Evolutionary conservation across 176 grass and related monocot genomes (phyloP), one percentile per base, ranked within the genome.

Genomic region (Dactylis glomerata): DNA sequence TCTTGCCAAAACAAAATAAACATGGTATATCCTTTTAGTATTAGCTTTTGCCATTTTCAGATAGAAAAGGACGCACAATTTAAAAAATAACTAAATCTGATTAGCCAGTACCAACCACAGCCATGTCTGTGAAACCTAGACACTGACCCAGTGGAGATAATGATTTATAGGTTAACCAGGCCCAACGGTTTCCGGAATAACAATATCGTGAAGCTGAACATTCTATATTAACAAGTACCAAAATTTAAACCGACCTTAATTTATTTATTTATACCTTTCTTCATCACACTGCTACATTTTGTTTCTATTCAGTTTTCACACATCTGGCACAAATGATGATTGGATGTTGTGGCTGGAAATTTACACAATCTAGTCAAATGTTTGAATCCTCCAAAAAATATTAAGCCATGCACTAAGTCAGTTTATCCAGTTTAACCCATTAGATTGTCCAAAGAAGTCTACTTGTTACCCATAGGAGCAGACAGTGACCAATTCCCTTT

Each of bases 291-390:
- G 47, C 55, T 80, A 45, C 28, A 70, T 13, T 37, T 10, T 0
- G 1, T 46, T 68, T 58, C 4, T 15, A 58, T 78, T 78, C 11
- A 49, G 42, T 83, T 42, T 61, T 51, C 23, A 76, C 23, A 77
- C 28, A 49, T 47, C 59, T 65, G 27, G 46, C 19, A 81, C 22
- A 68, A 63, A 83, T 19, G 5, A 49, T 69, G 44, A 7, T 58
- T 77, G 27, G 14, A 77, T 47, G 13, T 17, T 33, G 19, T 62
- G 19, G 20, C 36, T 56, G 33, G 47, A 61, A 37, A 37, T 80
- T 75, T n/a, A 75, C 67, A 66, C 33, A 74, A 74, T 46, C 33
- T 54, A 22, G 67, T 41, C 20, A 54, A 65, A 84, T 68, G 55
- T 79, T 84, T 10, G 22, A 74, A 61, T 70, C 68, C 38, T 28